Evolutionary conservation across 257 asterid genomes (phyloP).

Genomic region (Solanum paucissectum): DNA sequence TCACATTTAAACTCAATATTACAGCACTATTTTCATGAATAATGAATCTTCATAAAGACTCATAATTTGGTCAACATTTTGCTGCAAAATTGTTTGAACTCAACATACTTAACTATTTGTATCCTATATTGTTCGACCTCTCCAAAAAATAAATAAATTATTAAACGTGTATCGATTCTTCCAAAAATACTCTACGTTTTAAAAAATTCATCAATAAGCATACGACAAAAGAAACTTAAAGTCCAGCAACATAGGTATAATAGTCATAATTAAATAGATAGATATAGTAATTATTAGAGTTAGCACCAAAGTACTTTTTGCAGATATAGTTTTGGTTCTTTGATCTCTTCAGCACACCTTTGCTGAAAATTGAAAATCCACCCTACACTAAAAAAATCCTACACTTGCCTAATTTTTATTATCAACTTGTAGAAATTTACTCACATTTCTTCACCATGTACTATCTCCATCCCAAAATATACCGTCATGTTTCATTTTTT

Average conservation of each 20-base stretch:
- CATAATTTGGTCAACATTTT: no score
- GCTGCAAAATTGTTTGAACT: no score
- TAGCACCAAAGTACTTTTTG: background rate
- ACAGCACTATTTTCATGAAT: no score
- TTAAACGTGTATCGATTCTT: fast-evolving
- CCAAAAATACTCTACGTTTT: background rate
- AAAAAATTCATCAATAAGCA: background rate
- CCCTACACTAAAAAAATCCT: background rate
- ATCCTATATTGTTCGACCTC: background rate
- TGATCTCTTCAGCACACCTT: background rate
- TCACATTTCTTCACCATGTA: no score
- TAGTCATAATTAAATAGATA: background rate
- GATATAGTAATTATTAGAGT: background rate
- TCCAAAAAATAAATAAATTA: background rate
- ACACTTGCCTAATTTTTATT: background rate
- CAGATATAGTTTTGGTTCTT: background rate
- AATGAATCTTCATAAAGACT: no score
- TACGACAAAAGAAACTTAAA: background rate
- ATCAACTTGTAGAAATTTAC: background rate
- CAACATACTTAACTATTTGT: no score
- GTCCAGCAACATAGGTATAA: background rate
- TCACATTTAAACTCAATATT: background rate
- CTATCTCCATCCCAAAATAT: background rate
- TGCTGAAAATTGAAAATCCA: background rate
- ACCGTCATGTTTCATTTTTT: fast-evolving